A percentile compares a stretch with the other conserved stretches of the same genome.
These are phyloP conservation scores for Solanum hybrid DNA, from an alignment of 305 asterid genomes.

Conservation along the genomic window DNA sequence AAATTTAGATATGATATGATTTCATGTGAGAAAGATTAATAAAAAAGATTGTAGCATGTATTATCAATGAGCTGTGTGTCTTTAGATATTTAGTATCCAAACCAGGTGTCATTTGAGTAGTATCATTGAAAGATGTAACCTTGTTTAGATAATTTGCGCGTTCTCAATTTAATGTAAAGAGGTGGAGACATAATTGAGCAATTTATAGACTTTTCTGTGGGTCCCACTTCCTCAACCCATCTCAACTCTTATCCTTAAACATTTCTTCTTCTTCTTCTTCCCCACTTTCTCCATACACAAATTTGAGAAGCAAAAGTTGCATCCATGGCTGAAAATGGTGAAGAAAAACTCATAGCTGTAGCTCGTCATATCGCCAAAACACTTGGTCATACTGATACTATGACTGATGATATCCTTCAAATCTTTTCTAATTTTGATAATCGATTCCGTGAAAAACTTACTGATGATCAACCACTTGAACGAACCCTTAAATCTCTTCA, in stretches of 20 bases:
- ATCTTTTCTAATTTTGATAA: slow-evolving; percentile 88
- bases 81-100: too few species aligned
- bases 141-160: background rate
- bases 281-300: background rate
- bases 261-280: background rate
- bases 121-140: background rate
- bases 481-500: slow-evolving; percentile 53
- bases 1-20: too few species aligned
- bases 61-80: too few species aligned
- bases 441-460: slow-evolving; percentile 64
- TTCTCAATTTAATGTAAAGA: background rate
- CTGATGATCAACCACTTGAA: slow-evolving; percentile 57
- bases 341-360: slow-evolving; percentile 83
- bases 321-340: slow-evolving; percentile 85
- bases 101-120: background rate
- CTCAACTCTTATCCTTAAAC: background rate
- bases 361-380: slow-evolving; percentile 97
- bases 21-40: too few species aligned
- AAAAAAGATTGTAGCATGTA: too few species aligned
- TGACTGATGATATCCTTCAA: slow-evolving; percentile 88
- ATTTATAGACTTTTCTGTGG: background rate
- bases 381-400: slow-evolving; percentile 78
- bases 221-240: background rate
- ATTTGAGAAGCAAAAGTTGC: background rate
- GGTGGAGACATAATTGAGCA: background rate